A percentile compares a stretch with the other conserved stretches of the same genome.
phyloP scores from a whole-genome alignment of 805 yeast genomes.

The Candida coquimbonensis region DNA sequence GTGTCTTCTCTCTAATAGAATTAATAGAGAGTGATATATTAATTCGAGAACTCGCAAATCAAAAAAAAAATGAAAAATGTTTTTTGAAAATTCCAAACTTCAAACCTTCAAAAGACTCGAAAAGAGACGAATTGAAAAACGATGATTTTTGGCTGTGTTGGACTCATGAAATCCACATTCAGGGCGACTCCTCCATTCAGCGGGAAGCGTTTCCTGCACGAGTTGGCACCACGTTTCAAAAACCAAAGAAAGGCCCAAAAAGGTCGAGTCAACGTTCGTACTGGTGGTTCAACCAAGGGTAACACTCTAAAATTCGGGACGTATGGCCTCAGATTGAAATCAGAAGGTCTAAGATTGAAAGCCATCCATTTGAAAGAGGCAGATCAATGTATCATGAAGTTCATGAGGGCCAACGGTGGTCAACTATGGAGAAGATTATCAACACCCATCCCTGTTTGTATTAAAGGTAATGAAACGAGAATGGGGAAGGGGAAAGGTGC shows the following conservation, averaged over 20 bases:
- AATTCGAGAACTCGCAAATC: too few species aligned
- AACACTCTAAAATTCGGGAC: constrained; percentile 74
- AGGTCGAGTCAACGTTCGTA: constrained; percentile 90
- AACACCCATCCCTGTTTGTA: constrained; percentile 84
- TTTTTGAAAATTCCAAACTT: too few species aligned
- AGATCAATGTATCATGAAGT: constrained; percentile 76
- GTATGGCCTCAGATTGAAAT: constrained; percentile 78
- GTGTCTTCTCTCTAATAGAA: too few species aligned
- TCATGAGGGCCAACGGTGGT: constrained; percentile 73
- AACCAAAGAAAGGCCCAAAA: constrained; percentile 67
- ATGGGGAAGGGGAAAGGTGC: constrained; percentile 99
- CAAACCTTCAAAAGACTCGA: not conserved
- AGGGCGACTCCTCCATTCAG: not conserved
- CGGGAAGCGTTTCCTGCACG: constrained; percentile 24
- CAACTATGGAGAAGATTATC: constrained; percentile 71
- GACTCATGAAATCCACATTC: not conserved
- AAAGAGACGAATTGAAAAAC: not conserved
- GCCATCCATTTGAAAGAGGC: constrained; percentile 91
- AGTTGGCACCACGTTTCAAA: constrained; percentile 24
- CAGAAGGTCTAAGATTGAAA: constrained; percentile 80
- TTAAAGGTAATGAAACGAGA: constrained; percentile 97
- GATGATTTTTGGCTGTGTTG: constrained; percentile 1
- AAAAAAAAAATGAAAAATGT: too few species aligned
- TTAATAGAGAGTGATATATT: too few species aligned
- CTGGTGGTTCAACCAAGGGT: constrained; percentile 91